phyloP scores from a whole-genome alignment of 768 basidiomycete species.

The Hydnomerulius pinastri region DNA sequence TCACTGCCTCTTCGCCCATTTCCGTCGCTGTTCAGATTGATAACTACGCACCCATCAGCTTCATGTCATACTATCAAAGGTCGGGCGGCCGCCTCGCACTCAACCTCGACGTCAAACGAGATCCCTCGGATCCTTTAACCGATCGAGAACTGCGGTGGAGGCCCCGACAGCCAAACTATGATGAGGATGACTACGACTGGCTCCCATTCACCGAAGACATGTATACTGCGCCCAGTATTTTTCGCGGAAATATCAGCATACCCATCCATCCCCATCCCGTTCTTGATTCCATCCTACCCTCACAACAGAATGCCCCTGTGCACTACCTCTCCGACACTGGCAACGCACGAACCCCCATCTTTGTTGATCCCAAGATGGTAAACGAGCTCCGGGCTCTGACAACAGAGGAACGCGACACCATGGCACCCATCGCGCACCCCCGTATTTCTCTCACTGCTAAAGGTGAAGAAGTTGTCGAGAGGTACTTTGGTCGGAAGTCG shows the following conservation, averaged over 20 bases:
- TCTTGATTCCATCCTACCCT: too few species aligned
- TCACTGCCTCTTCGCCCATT: not conserved
- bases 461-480: not conserved
- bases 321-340: conserved; percentile 4
- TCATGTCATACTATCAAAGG: not conserved
- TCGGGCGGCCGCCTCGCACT: not conserved
- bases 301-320: not conserved
- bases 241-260: not conserved
- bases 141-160: not conserved
- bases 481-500: not conserved
- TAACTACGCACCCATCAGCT: not conserved
- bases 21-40: not conserved
- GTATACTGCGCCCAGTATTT: not conserved
- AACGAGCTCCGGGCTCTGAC: not conserved
- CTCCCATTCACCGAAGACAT: not conserved
- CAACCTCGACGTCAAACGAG: not conserved
- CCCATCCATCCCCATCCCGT: not conserved
- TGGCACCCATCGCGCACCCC: conserved; percentile 1
- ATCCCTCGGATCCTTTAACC: not conserved
- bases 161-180: not conserved
- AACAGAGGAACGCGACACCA: not conserved
- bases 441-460: not conserved
- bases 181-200: conserved; percentile 1
- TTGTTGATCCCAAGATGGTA: conserved; percentile 1
- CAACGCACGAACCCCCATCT: not conserved